Base-by-base conservation (phyloP, 345 rosid genomes). In the Aethionema arabicum region DNA sequence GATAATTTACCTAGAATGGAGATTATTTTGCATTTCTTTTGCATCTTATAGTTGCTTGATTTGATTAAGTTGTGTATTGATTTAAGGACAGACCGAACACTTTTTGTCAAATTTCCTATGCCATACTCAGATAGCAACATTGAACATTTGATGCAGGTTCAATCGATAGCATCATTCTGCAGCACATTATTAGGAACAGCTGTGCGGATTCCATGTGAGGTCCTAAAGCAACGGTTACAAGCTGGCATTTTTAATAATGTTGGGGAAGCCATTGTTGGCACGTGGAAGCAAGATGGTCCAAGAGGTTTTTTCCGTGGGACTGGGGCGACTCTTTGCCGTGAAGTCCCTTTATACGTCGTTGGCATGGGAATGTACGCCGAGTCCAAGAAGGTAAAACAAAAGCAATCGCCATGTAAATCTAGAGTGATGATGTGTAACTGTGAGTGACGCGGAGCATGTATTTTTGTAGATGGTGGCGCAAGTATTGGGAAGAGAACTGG, bases 291-390 rank as follows among this genome's bases (percentile, higher is more conserved):
- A 72, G 99, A 93, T 74, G 97, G 99, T 63, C 77, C 85, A 47
- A 78, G 74, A 64, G 99, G 97, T 0, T 93, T 93, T 72, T 93
- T 93, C 65, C 97, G 99, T 65, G 99, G 99, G 56, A 90, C 99
- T 7, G 95, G 95, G 47, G 95, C 95, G 38, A 93, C 99, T 42
- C 96, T 93, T 68, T 84, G 89, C 70, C 90, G 99, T 30, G 99
- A 93, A 79, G 92, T 93, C 52, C 99, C 99, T 37, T 81, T 93
- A 63, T 93, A 93, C 48, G 99, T 93, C 56, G 92, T 91, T 72
- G 99, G 99, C 69, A 85, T 81, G 86, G 85, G 95, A 7, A 79
- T 93, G 42, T 93, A 90, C 75, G 90, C 76, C 3, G 99, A 93
- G 82, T 90, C 97, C 48, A 93, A 93, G 69, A 93, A 93, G 97